Percentiles rank a stretch among this genome's conserved stretches.
Conservation (phyloP, 805 yeast species). For the Suhomyces tanzawaensis region DNA sequence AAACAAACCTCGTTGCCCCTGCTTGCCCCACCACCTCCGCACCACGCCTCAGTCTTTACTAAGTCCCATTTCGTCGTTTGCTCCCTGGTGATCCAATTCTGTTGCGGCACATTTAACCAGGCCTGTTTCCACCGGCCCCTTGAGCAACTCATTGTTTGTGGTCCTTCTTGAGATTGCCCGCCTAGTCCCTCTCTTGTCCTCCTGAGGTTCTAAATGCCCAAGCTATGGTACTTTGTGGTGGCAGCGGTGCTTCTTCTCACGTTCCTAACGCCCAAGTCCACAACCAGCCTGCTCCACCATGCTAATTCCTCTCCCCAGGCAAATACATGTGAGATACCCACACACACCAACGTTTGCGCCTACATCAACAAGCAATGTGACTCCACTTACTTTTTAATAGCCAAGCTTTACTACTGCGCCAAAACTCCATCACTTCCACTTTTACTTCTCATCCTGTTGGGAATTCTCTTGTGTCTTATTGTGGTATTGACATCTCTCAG, state of each 20-base stretch:
- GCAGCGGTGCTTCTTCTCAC: background rate
- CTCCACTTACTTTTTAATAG: conserved; percentile 22
- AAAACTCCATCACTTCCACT: conserved; percentile 14
- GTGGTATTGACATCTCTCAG: conserved; percentile 26
- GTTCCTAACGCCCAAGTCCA: background rate
- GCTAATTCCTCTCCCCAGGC: background rate
- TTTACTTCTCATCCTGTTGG: conserved; percentile 10
- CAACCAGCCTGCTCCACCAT: background rate
- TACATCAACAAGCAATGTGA: conserved; percentile 20
- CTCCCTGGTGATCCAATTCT: too few species aligned
- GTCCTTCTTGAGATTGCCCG: too few species aligned
- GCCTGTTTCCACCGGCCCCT: too few species aligned
- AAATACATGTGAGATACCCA: conserved; percentile 2
- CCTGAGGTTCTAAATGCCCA: too few species aligned
- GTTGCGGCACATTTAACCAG: too few species aligned
- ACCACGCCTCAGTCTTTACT: too few species aligned
- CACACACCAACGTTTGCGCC: conserved; percentile 13
- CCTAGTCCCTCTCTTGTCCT: too few species aligned
- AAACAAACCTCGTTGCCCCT: too few species aligned
- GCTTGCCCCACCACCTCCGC: too few species aligned
- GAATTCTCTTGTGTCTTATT: conserved; percentile 11
- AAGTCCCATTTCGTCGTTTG: too few species aligned
- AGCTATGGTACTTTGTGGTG: conserved; percentile 1
- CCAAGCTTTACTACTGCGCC: conserved; percentile 29
- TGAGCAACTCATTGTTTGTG: too few species aligned